Evolutionary conservation across 345 rosid species (phyloP), one percentile per base, ranked within the genome.

Genomic region (Boechera stricta): DNA sequence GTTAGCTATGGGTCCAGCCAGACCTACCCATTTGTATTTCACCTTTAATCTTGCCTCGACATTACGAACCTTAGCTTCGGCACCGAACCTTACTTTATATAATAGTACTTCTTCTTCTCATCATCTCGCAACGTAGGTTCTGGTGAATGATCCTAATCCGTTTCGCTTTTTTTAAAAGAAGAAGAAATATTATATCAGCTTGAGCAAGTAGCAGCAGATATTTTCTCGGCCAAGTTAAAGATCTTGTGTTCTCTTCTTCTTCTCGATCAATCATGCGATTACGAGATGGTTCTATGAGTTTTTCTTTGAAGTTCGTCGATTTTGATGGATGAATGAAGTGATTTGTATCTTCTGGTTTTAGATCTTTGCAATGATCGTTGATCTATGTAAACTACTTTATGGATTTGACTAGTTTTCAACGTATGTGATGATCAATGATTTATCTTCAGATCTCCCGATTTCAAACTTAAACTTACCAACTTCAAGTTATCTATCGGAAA

Each of bases 11-110:
- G 76, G 12, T 56, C 16, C 16, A 16, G 16, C 69, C 72, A 33
- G 1, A 60, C 74, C 74, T 60, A 73, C 74, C 82, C 65, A 79
- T 74, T 67, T 67, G 78, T 51, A 6, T 58, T 69, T 48, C 69
- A 51, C 61, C 51, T 39, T 6, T 59, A 3, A 44, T 54, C 49
- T 1, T 16, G 52, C 72, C 12, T 60, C 47, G 53, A 62, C 6
- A 0, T 5, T 0, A 10, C 74, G 45, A 73, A 69, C 67, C 72
- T 38, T 0, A 67, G 81, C 0, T 11, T 67, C 58, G 74, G 12
- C 5, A 0, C 64, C 77, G 36, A 75, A 7, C 73, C 77, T 80
- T 2, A 11, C 64, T 79, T 73, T 79, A 66, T 73, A 79, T 79
- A 45, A 26, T 44, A 44, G 11, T 3, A 11, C 39, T 36, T 35